Conservation (phyloP, 2,329 filamentous ascomycete species). For the Fusarium compactum region DNA sequence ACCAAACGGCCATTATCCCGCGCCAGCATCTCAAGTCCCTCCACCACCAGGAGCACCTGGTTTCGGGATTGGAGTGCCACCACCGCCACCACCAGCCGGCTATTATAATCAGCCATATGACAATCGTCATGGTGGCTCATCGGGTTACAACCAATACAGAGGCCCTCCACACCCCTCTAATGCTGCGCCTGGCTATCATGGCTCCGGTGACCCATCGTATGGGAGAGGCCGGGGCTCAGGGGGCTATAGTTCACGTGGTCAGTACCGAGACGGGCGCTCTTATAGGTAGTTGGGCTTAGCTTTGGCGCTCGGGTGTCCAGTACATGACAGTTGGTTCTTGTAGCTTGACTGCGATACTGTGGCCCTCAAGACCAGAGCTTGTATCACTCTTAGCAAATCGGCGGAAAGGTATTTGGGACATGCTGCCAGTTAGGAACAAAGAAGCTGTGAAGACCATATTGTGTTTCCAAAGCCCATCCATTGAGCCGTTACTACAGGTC, state of each 20-base stretch:
- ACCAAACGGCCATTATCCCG: slow-evolving; percentile 29
- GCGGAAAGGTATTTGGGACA: not conserved
- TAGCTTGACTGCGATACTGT: not conserved
- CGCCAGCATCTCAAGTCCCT: slow-evolving; percentile 39
- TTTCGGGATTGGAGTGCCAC: slow-evolving; percentile 52
- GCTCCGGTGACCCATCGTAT: slow-evolving; percentile 35
- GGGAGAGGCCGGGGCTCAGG: slow-evolving; percentile 37
- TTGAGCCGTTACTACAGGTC: not conserved
- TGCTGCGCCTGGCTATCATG: slow-evolving; percentile 36
- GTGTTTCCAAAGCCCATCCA: not conserved
- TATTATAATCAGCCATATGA: slow-evolving; percentile 40
- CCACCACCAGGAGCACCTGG: slow-evolving; percentile 51
- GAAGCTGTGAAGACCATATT: not conserved
- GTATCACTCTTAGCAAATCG: not conserved
- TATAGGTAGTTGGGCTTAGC: slow-evolving; percentile 37
- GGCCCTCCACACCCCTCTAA: slow-evolving; percentile 34
- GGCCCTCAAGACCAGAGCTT: not conserved
- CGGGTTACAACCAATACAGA: slow-evolving; percentile 38
- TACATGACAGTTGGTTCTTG: not conserved
- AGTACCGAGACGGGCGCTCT: slow-evolving; percentile 40
- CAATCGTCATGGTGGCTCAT: slow-evolving; percentile 31
- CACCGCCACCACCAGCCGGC: slow-evolving; percentile 47
- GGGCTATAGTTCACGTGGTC: slow-evolving; percentile 35
- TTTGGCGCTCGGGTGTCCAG: not conserved
- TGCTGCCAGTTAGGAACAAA: not conserved